Base-by-base conservation (phyloP, 768 basidiomycete species). In the Leccinum subtestaceum region DNA sequence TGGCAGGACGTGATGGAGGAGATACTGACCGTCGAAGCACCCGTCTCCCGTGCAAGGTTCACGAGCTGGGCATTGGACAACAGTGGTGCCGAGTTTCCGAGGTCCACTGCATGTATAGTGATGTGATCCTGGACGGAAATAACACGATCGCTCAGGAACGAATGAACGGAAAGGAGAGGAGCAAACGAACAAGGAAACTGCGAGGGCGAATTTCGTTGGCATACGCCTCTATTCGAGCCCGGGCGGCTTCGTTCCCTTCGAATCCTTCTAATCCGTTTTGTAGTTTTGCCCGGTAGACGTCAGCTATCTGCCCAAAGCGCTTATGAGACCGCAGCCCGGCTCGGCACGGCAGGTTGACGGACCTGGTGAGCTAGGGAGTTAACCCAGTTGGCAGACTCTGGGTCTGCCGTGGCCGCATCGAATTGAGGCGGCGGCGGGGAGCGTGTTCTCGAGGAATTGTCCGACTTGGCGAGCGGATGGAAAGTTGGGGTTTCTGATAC, bases 371-470 rank as follows among this genome's bases (percentile, higher is more conserved):
- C 74, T 32, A 99, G 78, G 21, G 84, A 77, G 71, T 97, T 98
- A 61, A 98, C 81, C 97, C 97, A 98, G 67, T 92, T 91, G 25
- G 88, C 83, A 1, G 92, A 89, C 72, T 98, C 96, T 43, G 80
- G 72, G 56, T 62, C 74, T 34, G 49, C 62, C 66, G 56, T 23
- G 11, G 15, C 38, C 19, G 54, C 19, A n/a, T 51, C 46, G 6
- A 52, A 55, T n/a, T 60, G 63, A 11, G 60, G 43, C 7, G 52
- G 43, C 7, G 52, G 49, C 13, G 60, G 49, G 48, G 73, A 74
- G 40, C 72, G 74, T 53, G 78, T 77, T 51, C 76, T 76, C 27
- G 76, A 68, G 32, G 78, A 72, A 38, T 74, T 70, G 63, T 84
- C 79, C 25, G 74, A 77, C 63, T 83, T 82, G 51, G 81, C 74